A percentile compares a stretch with the other conserved stretches of the same genome.
Conservation (phyloP, 148 eudicot species). For the Diospyros lotus region DNA sequence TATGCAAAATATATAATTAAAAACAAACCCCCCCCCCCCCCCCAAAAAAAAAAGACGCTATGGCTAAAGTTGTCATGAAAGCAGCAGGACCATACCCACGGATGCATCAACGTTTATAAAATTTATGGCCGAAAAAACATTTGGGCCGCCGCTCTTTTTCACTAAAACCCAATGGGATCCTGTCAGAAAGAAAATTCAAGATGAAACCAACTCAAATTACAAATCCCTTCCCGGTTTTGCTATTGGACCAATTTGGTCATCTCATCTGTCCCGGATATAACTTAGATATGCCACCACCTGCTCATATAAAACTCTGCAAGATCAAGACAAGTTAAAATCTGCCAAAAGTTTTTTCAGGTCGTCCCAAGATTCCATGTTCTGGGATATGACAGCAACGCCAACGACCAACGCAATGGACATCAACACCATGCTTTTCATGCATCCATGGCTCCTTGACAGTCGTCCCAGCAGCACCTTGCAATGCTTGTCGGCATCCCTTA, state of each 20-base stretch:
- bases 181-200: neutral
- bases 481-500: conserved; percentile 51
- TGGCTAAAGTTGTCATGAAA: too few species aligned
- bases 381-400: conserved; percentile 31
- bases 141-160: conserved; percentile 2
- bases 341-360: conserved; percentile 12
- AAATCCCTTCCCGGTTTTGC: conserved; percentile 5
- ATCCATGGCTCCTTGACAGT: conserved; percentile 32
- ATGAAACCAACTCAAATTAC: neutral
- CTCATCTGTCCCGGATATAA: neutral
- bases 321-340: conserved; percentile 9
- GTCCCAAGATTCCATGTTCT: conserved; percentile 16
- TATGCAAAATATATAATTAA: too few species aligned
- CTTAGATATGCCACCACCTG: neutral
- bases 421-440: conserved; percentile 31
- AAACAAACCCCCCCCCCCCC: too few species aligned
- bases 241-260: conserved; percentile 3
- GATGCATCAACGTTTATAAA: neutral
- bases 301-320: neutral
- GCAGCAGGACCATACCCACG: neutral
- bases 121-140: neutral
- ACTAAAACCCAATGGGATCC: neutral
- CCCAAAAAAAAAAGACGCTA: too few species aligned
- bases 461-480: conserved; percentile 33
- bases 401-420: conserved; percentile 23